Evolutionary conservation across 164 flowering plant genomes (phyloP).

Genomic region (Hamamelis virginiana): DNA sequence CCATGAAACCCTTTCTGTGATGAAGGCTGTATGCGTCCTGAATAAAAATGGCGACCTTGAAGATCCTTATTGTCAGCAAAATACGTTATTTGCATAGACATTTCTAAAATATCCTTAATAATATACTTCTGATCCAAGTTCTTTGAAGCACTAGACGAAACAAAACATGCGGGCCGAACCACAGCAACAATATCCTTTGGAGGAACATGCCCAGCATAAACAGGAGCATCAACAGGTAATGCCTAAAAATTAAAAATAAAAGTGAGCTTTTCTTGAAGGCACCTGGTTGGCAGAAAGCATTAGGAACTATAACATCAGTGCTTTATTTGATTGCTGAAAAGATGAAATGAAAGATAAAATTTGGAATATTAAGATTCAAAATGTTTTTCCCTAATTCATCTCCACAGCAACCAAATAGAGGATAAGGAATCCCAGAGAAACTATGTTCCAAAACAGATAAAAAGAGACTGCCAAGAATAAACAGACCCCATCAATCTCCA

Average conservation of each 20-base stretch:
- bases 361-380: background rate
- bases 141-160: conserved; percentile 24
- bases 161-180: conserved; percentile 55
- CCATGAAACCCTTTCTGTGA: conserved; percentile 51
- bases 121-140: conserved; percentile 57
- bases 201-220: conserved; percentile 51
- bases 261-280: background rate
- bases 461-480: background rate
- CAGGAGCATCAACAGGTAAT: conserved; percentile 32
- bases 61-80: conserved; percentile 2
- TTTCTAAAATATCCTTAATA: conserved; percentile 38
- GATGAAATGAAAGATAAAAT: background rate
- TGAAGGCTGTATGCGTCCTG: conserved; percentile 31
- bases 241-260: conserved; percentile 37
- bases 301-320: background rate
- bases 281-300: background rate
- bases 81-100: conserved; percentile 44
- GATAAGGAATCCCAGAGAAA: background rate
- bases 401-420: background rate
- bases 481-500: conserved; percentile 69
- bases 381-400: background rate
- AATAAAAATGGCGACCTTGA: conserved; percentile 24
- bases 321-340: background rate
- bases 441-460: background rate
- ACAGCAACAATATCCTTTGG: conserved; percentile 64